Evolutionary conservation across 2,329 filamentous ascomycete genomes (phyloP).

Genomic region (Sphaerulina musiva): DNA sequence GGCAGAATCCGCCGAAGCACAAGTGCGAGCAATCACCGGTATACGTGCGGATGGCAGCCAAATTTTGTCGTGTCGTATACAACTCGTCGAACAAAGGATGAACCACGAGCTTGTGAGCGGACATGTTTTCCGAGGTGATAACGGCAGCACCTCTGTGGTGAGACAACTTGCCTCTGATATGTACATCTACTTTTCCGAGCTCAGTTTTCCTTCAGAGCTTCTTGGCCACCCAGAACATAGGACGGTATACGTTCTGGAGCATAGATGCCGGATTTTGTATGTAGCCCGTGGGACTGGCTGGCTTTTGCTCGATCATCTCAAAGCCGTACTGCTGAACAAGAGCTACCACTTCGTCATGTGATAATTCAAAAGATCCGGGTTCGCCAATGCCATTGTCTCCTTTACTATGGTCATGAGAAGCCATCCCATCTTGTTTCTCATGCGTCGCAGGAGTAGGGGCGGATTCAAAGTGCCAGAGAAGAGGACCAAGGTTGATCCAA

Average conservation of each 20-base stretch:
- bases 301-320: conserved; percentile 47
- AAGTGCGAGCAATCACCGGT: no score
- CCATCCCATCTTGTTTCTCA: conserved; percentile 35
- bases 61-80: no score
- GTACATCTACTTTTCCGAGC: neutral
- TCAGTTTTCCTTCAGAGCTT: conserved; percentile 45
- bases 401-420: conserved; percentile 2
- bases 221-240: conserved; percentile 77
- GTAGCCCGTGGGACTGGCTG: conserved; percentile 64
- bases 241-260: conserved; percentile 74
- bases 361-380: conserved; percentile 82
- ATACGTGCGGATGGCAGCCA: no score
- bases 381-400: conserved; percentile 58
- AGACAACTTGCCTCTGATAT: neutral
- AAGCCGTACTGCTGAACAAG: conserved; percentile 74
- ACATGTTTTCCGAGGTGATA: neutral
- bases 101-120: neutral
- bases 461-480: conserved; percentile 94
- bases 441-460: conserved; percentile 48
- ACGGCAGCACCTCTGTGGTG: neutral
- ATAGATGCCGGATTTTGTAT: conserved; percentile 81
- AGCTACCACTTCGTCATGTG: conserved; percentile 76
- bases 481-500: conserved; percentile 82
- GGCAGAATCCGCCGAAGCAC: no score
- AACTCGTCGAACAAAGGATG: no score